Evolutionary conservation across 495 filamentous ascomycete species (phyloP).

Genomic region (Xylaria grammica): DNA sequence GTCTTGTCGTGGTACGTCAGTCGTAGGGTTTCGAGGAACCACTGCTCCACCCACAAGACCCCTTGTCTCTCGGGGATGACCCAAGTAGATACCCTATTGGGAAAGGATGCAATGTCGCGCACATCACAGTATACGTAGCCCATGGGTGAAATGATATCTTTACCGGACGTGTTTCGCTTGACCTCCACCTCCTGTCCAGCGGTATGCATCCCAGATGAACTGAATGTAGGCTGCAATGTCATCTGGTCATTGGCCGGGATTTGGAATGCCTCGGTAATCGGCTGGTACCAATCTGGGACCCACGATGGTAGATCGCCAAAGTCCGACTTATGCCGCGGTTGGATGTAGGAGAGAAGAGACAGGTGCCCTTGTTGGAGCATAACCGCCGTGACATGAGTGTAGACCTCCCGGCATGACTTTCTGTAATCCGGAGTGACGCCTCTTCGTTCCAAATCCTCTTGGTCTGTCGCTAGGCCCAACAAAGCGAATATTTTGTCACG

Average conservation of each 20-base stretch:
- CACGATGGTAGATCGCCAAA: constrained; percentile 20
- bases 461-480: constrained; percentile 28
- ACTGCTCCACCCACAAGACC: neutral
- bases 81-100: neutral
- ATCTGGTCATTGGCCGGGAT: constrained; percentile 13
- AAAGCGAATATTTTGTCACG: constrained; percentile 33
- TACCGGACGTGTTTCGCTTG: no score
- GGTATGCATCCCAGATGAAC: constrained; percentile 1
- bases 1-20: neutral
- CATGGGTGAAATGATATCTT: no score
- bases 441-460: neutral
- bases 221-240: constrained; percentile 12
- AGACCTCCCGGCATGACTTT: neutral
- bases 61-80: neutral
- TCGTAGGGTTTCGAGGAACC: constrained; percentile 5
- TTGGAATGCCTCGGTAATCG: constrained; percentile 13
- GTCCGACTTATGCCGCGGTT: constrained; percentile 8
- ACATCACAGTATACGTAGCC: no score
- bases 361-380: constrained; percentile 23
- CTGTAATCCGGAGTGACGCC: neutral
- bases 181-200: no score
- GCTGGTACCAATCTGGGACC: constrained; percentile 25
- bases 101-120: no score
- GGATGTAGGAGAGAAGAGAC: constrained; percentile 16
- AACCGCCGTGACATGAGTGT: neutral